phyloP scores from a whole-genome alignment of 768 basidiomycete genomes.

The Trichaptum fuscoviolaceum region DNA sequence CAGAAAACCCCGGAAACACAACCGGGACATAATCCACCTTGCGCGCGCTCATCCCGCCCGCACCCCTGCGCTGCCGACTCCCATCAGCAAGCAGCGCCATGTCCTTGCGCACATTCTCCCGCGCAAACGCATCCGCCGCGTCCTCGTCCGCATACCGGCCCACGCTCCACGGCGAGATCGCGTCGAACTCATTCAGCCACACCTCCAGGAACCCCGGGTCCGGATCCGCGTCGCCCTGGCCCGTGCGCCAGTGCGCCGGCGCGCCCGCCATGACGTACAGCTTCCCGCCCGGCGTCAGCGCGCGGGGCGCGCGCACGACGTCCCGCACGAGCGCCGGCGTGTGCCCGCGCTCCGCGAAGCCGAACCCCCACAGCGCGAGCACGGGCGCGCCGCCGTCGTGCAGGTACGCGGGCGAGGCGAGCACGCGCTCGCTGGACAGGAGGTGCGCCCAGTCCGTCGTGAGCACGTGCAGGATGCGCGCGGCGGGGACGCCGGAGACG shows the following conservation, averaged over 20 bases:
- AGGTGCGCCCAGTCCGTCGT: slow-evolving; percentile 75
- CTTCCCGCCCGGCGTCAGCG: slow-evolving; percentile 54
- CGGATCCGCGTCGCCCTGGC: slow-evolving; percentile 61
- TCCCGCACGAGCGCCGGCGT: slow-evolving; percentile 53
- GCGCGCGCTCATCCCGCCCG: slow-evolving; percentile 22
- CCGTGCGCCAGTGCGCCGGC: slow-evolving; percentile 73
- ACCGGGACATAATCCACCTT: slow-evolving; percentile 82
- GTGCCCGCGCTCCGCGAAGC: slow-evolving; percentile 57
- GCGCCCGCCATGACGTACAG: slow-evolving; percentile 63
- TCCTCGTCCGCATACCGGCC: slow-evolving; percentile 59
- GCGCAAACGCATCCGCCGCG: slow-evolving; percentile 59
- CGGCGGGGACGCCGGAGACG: slow-evolving; percentile 68
- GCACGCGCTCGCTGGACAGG: slow-evolving; percentile 48
- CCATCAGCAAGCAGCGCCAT: slow-evolving; percentile 50
- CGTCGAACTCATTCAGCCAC: slow-evolving; percentile 76
- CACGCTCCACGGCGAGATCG: slow-evolving; percentile 79
- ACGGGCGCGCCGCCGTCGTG: slow-evolving; percentile 66
- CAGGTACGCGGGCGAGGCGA: slow-evolving; percentile 72
- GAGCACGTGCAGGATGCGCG: slow-evolving; percentile 60
- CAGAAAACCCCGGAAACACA: slow-evolving; percentile 76
- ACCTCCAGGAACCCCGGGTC: slow-evolving; percentile 61
- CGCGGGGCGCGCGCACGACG: slow-evolving; percentile 53
- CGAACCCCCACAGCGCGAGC: slow-evolving; percentile 75
- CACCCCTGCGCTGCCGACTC: slow-evolving; percentile 31
- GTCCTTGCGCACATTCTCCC: slow-evolving; percentile 60